phyloP scores from a whole-genome alignment of 2,329 filamentous ascomycete species.

The Apiospora kogelbergensis region DNA sequence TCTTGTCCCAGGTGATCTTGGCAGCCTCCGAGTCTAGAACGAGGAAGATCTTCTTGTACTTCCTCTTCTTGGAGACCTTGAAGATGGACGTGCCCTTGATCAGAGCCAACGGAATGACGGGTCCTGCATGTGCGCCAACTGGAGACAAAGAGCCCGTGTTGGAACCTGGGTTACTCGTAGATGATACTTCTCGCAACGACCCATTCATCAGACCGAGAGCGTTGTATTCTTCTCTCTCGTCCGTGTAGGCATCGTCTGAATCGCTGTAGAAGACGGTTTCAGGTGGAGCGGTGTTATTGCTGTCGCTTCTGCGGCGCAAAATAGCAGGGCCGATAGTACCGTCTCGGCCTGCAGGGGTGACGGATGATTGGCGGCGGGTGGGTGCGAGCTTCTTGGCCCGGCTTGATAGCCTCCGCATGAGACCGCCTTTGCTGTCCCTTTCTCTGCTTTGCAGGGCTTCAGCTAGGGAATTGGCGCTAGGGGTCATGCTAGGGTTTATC shows the following conservation, averaged over 20 bases:
- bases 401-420: constrained; percentile 85
- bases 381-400: constrained; percentile 69
- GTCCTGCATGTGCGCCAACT: constrained; percentile 53
- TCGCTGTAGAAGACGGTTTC: constrained; percentile 45
- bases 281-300: constrained; percentile 69
- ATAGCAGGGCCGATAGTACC: constrained; percentile 88
- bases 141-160: constrained; percentile 40
- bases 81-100: constrained; percentile 75
- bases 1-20: constrained; percentile 85
- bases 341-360: constrained; percentile 74
- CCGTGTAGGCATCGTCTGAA: constrained; percentile 56
- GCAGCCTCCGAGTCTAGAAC: constrained; percentile 80
- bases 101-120: constrained; percentile 74
- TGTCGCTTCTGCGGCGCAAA: constrained; percentile 84
- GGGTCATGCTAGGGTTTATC: constrained; percentile 59
- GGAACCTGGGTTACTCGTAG: constrained; percentile 47
- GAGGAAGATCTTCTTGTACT: constrained; percentile 66
- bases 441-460: constrained; percentile 36
- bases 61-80: constrained; percentile 85
- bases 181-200: constrained; percentile 43
- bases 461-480: constrained; percentile 57
- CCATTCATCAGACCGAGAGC: constrained; percentile 33
- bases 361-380: constrained; percentile 75
- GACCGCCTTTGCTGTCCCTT: constrained; percentile 43
- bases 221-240: constrained; percentile 48